Evolutionary conservation across 1,139 yeast species (phyloP).

Genomic region (Debaryomycetaceae sp.): DNA sequence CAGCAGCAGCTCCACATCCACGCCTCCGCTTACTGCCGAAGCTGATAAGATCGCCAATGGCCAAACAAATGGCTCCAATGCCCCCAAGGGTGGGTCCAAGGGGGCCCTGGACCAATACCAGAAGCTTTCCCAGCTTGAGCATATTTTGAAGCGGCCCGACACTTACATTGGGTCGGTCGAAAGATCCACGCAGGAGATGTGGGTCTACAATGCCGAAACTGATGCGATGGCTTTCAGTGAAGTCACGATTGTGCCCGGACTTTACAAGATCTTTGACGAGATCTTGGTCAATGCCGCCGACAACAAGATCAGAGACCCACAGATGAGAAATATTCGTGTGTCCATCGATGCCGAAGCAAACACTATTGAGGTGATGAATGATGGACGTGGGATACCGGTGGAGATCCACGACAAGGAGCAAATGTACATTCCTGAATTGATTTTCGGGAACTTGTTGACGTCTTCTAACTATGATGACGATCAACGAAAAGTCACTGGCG

Average conservation of each 20-base stretch:
- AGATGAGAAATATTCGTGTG: constrained; percentile 83
- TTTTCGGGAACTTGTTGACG: constrained; percentile 91
- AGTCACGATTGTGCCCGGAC: constrained; percentile 88
- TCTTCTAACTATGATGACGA: constrained; percentile 96
- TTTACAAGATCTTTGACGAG: constrained; percentile 95
- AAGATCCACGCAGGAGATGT: constrained; percentile 70
- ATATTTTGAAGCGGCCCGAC: constrained; percentile 95
- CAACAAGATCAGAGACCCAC: constrained; percentile 91
- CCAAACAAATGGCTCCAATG: constrained; percentile 9
- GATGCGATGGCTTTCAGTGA: constrained; percentile 69
- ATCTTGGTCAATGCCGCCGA: constrained; percentile 98
- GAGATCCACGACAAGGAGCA: constrained; percentile 91
- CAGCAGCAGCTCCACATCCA: constrained; percentile 1
- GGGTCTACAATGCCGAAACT: constrained; percentile 73
- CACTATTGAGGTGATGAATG: constrained; percentile 77
- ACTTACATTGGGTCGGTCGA: constrained; percentile 97
- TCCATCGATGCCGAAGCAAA: constrained; percentile 72
- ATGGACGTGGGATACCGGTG: constrained; percentile 94
- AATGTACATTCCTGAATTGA: constrained; percentile 92
- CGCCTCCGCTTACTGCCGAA: constrained; percentile 6
- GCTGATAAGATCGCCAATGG: no score
- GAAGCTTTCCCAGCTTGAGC: constrained; percentile 90
- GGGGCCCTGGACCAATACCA: constrained; percentile 79
- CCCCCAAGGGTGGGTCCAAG: constrained; percentile 7
- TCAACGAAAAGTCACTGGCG: constrained; percentile 95